Base-by-base conservation (phyloP, 2,329 filamentous ascomycete genomes). In the Sarocladium kiliense region DNA sequence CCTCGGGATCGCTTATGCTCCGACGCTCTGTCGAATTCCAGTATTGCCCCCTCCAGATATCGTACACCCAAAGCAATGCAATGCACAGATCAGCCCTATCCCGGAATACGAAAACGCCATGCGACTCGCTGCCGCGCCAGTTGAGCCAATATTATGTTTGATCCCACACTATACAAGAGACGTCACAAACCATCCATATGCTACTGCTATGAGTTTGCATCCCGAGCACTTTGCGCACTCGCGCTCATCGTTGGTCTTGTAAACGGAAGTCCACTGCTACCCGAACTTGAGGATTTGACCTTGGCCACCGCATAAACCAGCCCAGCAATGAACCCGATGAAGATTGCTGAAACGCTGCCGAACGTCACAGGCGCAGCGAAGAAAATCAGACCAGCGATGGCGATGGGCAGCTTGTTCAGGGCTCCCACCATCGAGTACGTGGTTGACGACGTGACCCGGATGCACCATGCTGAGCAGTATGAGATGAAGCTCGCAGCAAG, bases 391-490 rank as follows among this genome's bases (percentile, higher is more conserved):
- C 91, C 91, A 59, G 86, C 90, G 61, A 96, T 68, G 55, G 91
- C 91, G 63, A 96, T 90, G 32, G 91, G 91, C 30, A 96, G 84
- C 78, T 96, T 96, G 81, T 96, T 96, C 66, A 96, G 78, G 30
- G 91, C 89, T 60, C 91, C 91, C 56, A 96, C 91, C 91, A 96
- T 96, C 53, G 88, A 93, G 78, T 96, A 96, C 4, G 91, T 96
- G n/a, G 91, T 96, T 23, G 90, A 95, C 1, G 90, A 93, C 18
- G 91, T 96, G 60, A 95, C 89, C 63, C 91, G 91, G 59, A 96
- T 91, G 70, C 91, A 96, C 91, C 91, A 96, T 45, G 91, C 91
- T 30, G 91, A 95, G 67, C 89, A 93, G 80, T 96, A 96, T 36
- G 91, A 96, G 72, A 96, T 96, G 76, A 96, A 94, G 66, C 96